These are phyloP conservation scores for Beauveria asiatica DNA, from an alignment of 2,329 filamentous ascomycete genomes.

Conservation along the genomic window DNA sequence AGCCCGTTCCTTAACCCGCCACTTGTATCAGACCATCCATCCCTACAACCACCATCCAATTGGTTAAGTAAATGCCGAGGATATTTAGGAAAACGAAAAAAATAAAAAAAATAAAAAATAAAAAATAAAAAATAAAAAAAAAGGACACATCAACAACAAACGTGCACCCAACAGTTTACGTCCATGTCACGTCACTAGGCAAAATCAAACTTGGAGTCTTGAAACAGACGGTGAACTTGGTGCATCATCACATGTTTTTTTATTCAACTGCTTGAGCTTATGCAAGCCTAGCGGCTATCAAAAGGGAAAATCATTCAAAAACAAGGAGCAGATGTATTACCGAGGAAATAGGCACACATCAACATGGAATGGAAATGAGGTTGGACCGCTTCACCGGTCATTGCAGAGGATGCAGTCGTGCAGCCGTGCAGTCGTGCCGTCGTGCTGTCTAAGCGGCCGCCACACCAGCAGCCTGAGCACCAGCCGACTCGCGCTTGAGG, in stretches of 20 bases:
- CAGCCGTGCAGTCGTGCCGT: too few species aligned
- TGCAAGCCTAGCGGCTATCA: background rate
- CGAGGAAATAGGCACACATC: background rate
- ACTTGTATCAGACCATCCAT: background rate
- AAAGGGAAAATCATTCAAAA: background rate
- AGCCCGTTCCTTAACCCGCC: background rate
- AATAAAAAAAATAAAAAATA: too few species aligned
- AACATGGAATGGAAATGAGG: background rate
- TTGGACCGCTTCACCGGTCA: background rate
- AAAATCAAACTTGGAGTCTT: background rate
- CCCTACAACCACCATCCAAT: background rate
- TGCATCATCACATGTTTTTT: constrained; percentile 5
- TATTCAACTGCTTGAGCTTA: background rate
- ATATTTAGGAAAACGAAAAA: background rate
- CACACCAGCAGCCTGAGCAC: constrained; percentile 20
- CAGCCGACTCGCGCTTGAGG: constrained; percentile 44
- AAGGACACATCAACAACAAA: background rate
- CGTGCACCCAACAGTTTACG: background rate
- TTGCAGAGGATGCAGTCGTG: background rate
- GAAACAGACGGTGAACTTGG: too few species aligned
- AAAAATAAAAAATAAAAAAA: too few species aligned
- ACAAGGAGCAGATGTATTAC: background rate
- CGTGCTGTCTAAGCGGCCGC: constrained; percentile 17
- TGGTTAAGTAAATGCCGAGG: constrained; percentile 1
- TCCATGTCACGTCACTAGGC: background rate